Percentiles rank a stretch among this genome's conserved stretches.
Conservation (phyloP, 768 basidiomycete species). For the Boletus reticulatus region DNA sequence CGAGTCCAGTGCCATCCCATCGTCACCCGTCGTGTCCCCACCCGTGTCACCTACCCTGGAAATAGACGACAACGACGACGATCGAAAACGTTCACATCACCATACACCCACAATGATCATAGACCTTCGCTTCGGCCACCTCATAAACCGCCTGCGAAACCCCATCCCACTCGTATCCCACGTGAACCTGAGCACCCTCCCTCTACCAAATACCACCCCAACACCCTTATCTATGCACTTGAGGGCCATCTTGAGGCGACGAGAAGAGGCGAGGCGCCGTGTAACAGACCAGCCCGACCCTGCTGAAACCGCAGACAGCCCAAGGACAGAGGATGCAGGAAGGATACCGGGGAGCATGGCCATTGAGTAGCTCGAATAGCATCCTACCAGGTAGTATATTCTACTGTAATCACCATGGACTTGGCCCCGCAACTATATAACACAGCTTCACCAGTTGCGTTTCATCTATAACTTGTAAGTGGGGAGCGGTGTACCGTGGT, state of each 20-base stretch:
- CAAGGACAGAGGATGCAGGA: slow-evolving; percentile 39
- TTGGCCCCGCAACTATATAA: slow-evolving; percentile 6
- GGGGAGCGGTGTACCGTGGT: background rate
- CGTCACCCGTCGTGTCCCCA: slow-evolving; percentile 22
- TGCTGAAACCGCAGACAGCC: slow-evolving; percentile 22
- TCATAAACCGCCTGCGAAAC: slow-evolving; percentile 56
- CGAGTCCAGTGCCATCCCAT: slow-evolving; percentile 36
- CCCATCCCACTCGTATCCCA: slow-evolving; percentile 42
- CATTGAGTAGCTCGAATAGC: slow-evolving; percentile 19
- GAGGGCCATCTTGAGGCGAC: slow-evolving; percentile 51
- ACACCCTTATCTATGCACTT: slow-evolving; percentile 48
- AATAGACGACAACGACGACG: slow-evolving; percentile 16
- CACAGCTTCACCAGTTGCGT: slow-evolving; percentile 46
- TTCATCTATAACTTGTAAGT: slow-evolving; percentile 42
- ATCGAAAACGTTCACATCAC: slow-evolving; percentile 20
- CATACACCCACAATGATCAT: slow-evolving; percentile 49
- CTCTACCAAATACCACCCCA: slow-evolving; percentile 60
- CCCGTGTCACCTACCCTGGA: slow-evolving; percentile 27
- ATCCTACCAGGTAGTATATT: slow-evolving; percentile 12
- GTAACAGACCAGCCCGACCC: slow-evolving; percentile 21
- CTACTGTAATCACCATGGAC: slow-evolving; percentile 17
- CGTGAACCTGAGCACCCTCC: slow-evolving; percentile 39
- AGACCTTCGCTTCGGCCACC: slow-evolving; percentile 55
- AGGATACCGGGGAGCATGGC: slow-evolving; percentile 33
- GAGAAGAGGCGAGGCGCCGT: slow-evolving; percentile 41